These are phyloP conservation scores for Inosperma sp. DNA, from an alignment of 768 basidiomycete species.

Conservation along the genomic window DNA sequence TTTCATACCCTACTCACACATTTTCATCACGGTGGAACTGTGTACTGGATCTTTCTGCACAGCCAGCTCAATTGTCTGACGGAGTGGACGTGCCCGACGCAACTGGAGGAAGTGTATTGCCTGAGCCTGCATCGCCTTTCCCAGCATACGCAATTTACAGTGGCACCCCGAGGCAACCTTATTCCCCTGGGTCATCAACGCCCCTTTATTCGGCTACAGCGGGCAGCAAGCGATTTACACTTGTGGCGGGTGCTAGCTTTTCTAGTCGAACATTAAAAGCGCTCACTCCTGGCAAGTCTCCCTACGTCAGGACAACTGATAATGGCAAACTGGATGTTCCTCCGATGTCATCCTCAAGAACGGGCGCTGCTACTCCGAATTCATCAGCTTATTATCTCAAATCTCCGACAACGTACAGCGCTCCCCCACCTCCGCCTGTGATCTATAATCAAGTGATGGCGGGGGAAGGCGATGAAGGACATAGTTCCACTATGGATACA, in stretches of 20 bases:
- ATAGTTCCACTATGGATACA: slow-evolving; percentile 16
- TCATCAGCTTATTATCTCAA: slow-evolving; percentile 35
- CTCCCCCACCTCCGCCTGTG: slow-evolving; percentile 36
- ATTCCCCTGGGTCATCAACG: slow-evolving; percentile 15
- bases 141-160: slow-evolving; percentile 39
- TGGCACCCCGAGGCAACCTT: slow-evolving; percentile 15
- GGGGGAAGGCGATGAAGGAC: slow-evolving; percentile 16
- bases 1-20: slow-evolving; percentile 58
- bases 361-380: slow-evolving; percentile 29
- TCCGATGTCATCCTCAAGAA: slow-evolving; percentile 25
- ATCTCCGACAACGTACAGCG: slow-evolving; percentile 53
- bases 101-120: slow-evolving; percentile 44
- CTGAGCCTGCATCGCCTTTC: slow-evolving; percentile 79
- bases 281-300: slow-evolving; percentile 19
- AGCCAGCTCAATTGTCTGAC: slow-evolving; percentile 29
- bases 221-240: slow-evolving; percentile 48
- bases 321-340: slow-evolving; percentile 16
- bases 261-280: slow-evolving; percentile 22
- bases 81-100: slow-evolving; percentile 32
- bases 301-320: slow-evolving; percentile 12
- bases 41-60: slow-evolving; percentile 65
- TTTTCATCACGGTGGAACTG: slow-evolving; percentile 92
- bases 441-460: neutral
- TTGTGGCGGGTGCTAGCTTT: slow-evolving; percentile 23
- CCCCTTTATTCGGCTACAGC: slow-evolving; percentile 42